Evolutionary conservation across 1,284 basidiomycete genomes (phyloP), one percentile per base, ranked within the genome.

Genomic region (Cystobasidium pallidum): DNA sequence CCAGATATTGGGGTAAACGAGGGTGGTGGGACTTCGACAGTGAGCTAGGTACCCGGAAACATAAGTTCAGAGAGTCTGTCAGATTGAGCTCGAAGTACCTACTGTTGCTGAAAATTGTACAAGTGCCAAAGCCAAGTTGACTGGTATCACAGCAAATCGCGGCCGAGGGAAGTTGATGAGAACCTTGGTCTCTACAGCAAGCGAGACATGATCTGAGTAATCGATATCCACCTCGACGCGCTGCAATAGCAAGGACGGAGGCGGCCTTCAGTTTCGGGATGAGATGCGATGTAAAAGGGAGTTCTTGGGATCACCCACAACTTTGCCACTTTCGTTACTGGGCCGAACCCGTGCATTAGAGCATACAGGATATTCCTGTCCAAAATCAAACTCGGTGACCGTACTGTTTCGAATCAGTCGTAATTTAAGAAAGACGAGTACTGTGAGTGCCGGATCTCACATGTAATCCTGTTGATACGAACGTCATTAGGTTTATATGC

Each of bases 151-250:
- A 3, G 85, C 86, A 74, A 86, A 86, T 3, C 84, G 79, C 4
- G 85, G 83, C 43, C 82, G 81, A 26, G 85, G 85, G 65, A 85
- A 84, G 77, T 86, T 86, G 78, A 86, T 80, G 21, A 86, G 78
- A 3, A 86, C 81, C n/a, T 83, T 81, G 0, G 86, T 86, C 15
- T 85, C 83, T 41, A 86, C 80, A 4, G 83, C 81, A 3, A 86
- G 79, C 3, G 83, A 82, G 36, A 86, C 79, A 8, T 82, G 81
- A 76, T 86, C 86, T 15, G 80, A 77, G 75, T 85, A 86, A 77
- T 86, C 85, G 45, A 86, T 75, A 75, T 86, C 85, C 26, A 86
- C 80, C 77, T 86, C 85, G 55, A 85, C 82, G 55, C 84, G 80
- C 11, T 36, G 21, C 28, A 17, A 1, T 28, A 32, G n/a, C 0